These are phyloP conservation scores for Metarhizium guizhouense DNA, from an alignment of 2,329 filamentous ascomycete genomes.

Conservation along the genomic window DNA sequence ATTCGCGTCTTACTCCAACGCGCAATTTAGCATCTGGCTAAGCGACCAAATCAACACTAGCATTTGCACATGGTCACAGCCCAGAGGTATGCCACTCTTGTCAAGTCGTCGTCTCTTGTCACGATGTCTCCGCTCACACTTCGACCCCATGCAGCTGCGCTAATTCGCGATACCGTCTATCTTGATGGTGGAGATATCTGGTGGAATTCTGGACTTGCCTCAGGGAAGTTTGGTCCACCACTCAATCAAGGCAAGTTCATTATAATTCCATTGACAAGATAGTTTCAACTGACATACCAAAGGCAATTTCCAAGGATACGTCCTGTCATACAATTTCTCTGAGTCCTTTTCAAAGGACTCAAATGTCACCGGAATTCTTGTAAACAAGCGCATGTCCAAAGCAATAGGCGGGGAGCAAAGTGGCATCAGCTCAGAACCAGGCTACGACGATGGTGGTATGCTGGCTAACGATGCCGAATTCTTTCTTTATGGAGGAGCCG, in stretches of 20 bases:
- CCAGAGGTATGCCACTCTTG: constrained; percentile 26
- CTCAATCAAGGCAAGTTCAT: constrained; percentile 32
- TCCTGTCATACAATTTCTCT: constrained; percentile 52
- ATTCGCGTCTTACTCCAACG: constrained; percentile 13
- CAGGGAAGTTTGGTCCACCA: constrained; percentile 27
- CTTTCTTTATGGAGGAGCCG: constrained; percentile 52
- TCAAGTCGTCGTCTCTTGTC: neutral
- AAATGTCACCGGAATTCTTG: constrained; percentile 46
- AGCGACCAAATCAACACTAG: constrained; percentile 43
- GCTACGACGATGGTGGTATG: constrained; percentile 54
- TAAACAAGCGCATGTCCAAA: constrained; percentile 34
- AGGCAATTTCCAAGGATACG: constrained; percentile 43
- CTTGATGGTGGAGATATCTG: constrained; percentile 52
- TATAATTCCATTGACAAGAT: too few species aligned
- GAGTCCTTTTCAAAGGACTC: constrained; percentile 39
- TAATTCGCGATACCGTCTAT: constrained; percentile 54
- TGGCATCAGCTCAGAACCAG: constrained; percentile 43
- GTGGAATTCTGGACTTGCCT: constrained; percentile 41
- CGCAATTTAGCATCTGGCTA: constrained; percentile 40
- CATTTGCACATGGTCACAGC: constrained; percentile 49
- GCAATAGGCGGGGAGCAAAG: constrained; percentile 36
- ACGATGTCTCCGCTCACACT: neutral
- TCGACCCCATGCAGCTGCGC: constrained; percentile 32
- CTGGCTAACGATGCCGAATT: constrained; percentile 56
- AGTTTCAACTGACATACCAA: constrained; percentile 1